These are phyloP conservation scores for Rhododendron williamsianum DNA, from an alignment of 148 eudicot genomes.

Conservation along the genomic window DNA sequence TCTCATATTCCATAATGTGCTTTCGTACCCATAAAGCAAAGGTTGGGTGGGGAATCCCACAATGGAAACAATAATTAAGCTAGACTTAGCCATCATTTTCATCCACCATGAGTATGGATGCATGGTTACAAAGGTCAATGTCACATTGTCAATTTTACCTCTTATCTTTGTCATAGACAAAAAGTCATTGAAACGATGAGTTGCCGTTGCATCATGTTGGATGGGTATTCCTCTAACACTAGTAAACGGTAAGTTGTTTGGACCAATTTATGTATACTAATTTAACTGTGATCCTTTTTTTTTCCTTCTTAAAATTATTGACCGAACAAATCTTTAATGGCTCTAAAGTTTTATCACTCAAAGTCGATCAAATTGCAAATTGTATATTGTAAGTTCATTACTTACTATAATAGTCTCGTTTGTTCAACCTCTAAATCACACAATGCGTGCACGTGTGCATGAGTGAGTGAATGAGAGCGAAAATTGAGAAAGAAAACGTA, in stretches of 20 bases:
- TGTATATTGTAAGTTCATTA: too few relatives aligned
- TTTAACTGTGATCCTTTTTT: not conserved
- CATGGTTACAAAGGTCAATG: not conserved
- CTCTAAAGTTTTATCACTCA: too few relatives aligned
- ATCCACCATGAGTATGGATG: not conserved
- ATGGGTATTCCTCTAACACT: not conserved
- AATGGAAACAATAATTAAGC: not conserved
- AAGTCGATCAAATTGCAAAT: too few relatives aligned
- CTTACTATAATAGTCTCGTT: too few relatives aligned
- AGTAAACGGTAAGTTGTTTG: too few relatives aligned
- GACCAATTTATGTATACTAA: not conserved
- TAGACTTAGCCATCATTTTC: constrained; percentile 4
- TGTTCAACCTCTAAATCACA: too few relatives aligned
- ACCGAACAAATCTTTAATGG: not conserved
- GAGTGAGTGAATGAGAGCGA: too few relatives aligned
- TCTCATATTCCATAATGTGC: constrained; percentile 3
- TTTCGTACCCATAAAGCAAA: constrained; percentile 15
- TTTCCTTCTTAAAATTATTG: not conserved
- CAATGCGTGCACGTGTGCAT: too few relatives aligned
- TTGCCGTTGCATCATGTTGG: not conserved
- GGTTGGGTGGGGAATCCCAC: not conserved
- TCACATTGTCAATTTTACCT: not conserved
- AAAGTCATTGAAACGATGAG: not conserved
- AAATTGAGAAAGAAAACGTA: too few relatives aligned
- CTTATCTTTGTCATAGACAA: not conserved